Evolutionary conservation across 2,329 filamentous ascomycete genomes (phyloP).

Genomic region (Aspergillus puulaauensis): DNA sequence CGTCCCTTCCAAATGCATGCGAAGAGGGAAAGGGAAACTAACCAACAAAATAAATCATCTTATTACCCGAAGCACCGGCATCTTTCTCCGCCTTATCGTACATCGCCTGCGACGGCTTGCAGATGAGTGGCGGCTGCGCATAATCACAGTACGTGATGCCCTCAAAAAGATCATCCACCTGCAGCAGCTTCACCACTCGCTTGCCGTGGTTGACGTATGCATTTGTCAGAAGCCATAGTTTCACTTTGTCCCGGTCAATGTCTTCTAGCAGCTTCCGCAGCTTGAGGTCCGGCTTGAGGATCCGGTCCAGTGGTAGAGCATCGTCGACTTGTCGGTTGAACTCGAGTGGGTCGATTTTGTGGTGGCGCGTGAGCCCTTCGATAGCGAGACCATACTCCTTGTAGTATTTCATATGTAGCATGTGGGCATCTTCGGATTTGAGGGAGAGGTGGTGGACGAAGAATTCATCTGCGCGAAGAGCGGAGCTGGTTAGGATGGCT

Average conservation of each 20-base stretch:
- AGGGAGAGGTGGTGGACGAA: conserved; percentile 71
- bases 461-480: conserved; percentile 51
- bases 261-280: conserved; percentile 75
- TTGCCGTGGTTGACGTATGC: conserved; percentile 87
- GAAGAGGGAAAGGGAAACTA: conserved; percentile 35
- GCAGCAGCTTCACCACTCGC: conserved; percentile 76
- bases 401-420: conserved; percentile 90
- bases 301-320: conserved; percentile 79
- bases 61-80: conserved; percentile 65
- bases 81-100: conserved; percentile 86
- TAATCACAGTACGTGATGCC: conserved; percentile 97
- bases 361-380: conserved; percentile 87
- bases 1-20: background rate
- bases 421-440: conserved; percentile 72
- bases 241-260: conserved; percentile 80
- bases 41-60: conserved; percentile 93
- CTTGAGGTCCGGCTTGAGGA: conserved; percentile 76
- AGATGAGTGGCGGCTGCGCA: conserved; percentile 67
- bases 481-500: background rate
- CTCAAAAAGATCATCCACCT: conserved; percentile 85
- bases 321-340: conserved; percentile 96
- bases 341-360: conserved; percentile 90
- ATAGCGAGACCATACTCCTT: conserved; percentile 95
- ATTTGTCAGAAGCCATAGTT: conserved; percentile 93
- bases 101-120: conserved; percentile 83